A percentile compares a stretch with the other conserved stretches of the same genome.
Conservation (phyloP, 805 yeast species). For the Wickerhamiella domercqiae region DNA sequence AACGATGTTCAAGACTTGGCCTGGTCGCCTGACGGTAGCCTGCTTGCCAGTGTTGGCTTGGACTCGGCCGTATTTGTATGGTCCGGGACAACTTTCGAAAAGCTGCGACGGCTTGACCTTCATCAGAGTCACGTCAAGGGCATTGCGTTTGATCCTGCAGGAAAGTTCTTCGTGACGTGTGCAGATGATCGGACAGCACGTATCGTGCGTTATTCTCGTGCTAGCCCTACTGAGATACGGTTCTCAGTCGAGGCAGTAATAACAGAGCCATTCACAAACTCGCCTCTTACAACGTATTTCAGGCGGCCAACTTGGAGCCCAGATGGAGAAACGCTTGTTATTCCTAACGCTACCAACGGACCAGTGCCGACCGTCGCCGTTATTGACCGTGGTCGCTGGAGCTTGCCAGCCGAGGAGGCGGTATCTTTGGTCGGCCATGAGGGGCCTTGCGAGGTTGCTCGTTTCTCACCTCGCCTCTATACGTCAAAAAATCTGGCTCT, state of each 20-base stretch:
- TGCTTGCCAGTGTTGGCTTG: constrained; percentile 84
- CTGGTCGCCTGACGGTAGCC: constrained; percentile 91
- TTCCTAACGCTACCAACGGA: constrained; percentile 55
- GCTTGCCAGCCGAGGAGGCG: constrained; percentile 29
- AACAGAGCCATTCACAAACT: constrained; percentile 67
- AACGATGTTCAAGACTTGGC: constrained; percentile 96
- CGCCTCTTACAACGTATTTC: constrained; percentile 87
- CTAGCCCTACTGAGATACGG: constrained; percentile 50
- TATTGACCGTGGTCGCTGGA: constrained; percentile 50
- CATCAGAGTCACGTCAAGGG: constrained; percentile 96
- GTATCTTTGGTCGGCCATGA: constrained; percentile 53
- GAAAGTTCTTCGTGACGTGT: constrained; percentile 91
- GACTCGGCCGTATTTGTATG: constrained; percentile 87
- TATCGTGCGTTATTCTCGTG: constrained; percentile 69
- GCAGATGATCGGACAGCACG: constrained; percentile 89
- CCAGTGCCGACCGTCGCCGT: constrained; percentile 48
- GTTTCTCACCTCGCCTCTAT: constrained; percentile 34
- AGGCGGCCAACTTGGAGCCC: constrained; percentile 60
- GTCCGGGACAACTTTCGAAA: constrained; percentile 85
- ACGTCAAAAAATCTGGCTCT: constrained; percentile 23
- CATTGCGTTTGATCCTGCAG: constrained; percentile 94
- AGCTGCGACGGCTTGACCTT: constrained; percentile 74
- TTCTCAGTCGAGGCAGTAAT: constrained; percentile 78
- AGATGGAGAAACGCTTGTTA: constrained; percentile 55
- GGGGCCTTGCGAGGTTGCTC: constrained; percentile 50